Conservation (phyloP, 192 early-diverging fungal species). For the Chytriomyces sp. region DNA sequence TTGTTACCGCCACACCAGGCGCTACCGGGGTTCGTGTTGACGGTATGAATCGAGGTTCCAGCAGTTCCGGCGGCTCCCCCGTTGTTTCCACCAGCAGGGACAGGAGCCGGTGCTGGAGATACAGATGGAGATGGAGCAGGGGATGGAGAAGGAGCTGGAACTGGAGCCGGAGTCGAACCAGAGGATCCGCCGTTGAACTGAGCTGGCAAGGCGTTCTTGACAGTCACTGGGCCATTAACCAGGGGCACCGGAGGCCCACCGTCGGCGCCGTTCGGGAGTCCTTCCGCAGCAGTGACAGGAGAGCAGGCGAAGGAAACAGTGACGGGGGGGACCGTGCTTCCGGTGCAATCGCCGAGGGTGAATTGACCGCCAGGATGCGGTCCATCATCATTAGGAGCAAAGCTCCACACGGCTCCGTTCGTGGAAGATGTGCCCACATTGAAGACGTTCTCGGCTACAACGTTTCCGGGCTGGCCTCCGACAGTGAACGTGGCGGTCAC, state of each 20-base stretch:
- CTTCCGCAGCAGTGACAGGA: not conserved
- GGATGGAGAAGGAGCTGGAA: not conserved
- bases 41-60: too few species aligned
- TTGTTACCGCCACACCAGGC: not conserved
- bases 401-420: not conserved
- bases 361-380: not conserved
- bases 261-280: slow-evolving; percentile 3
- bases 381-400: not conserved
- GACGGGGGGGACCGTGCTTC: not conserved
- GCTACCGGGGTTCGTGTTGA: not conserved
- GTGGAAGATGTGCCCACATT: not conserved
- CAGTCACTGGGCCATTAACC: slow-evolving; percentile 2
- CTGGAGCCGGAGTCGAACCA: not conserved
- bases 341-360: not conserved
- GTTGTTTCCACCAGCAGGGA: not conserved
- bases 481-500: not conserved
- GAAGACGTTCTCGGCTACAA: not conserved
- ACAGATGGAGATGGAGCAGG: not conserved
- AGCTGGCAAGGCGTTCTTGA: not conserved
- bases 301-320: not conserved
- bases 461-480: not conserved
- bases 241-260: not conserved
- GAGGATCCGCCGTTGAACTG: not conserved
- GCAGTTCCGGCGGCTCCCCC: too few species aligned
- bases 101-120: not conserved